Percentiles rank a stretch among this genome's conserved stretches.
Evolutionary conservation across 2,329 filamentous ascomycete genomes (phyloP).

Genomic region (Tolypocladium sp.): DNA sequence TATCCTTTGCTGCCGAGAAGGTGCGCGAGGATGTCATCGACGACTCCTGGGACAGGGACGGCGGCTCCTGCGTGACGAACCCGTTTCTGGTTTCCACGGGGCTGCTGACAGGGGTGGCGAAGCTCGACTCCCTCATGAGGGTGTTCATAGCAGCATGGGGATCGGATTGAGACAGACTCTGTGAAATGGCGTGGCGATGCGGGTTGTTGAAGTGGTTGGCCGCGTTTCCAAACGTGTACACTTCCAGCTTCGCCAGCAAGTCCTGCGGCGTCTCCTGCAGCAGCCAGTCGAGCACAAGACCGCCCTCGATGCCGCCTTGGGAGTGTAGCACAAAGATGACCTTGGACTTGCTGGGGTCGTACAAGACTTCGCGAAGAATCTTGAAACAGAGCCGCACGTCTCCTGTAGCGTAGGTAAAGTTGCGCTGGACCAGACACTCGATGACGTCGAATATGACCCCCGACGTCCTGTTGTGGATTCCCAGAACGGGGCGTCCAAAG

Average conservation of each 20-base stretch:
- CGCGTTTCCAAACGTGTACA: constrained; percentile 71
- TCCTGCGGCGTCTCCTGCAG: constrained; percentile 61
- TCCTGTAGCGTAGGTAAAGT: constrained; percentile 60
- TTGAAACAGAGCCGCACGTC: constrained; percentile 57
- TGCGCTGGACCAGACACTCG: constrained; percentile 69
- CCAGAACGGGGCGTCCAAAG: constrained; percentile 61
- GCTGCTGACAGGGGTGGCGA: constrained; percentile 12
- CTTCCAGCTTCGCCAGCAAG: constrained; percentile 58
- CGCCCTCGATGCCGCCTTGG: constrained; percentile 67
- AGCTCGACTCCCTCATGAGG: constrained; percentile 25
- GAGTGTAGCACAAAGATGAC: constrained; percentile 69
- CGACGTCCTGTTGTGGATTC: constrained; percentile 67
- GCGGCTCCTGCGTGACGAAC: constrained; percentile 5
- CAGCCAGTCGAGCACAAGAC: constrained; percentile 68
- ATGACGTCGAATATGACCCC: constrained; percentile 70
- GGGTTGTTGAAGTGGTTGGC: constrained; percentile 80
- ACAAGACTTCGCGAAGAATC: constrained; percentile 53
- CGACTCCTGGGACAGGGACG: constrained; percentile 11
- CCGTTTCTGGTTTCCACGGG: constrained; percentile 11
- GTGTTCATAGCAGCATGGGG: constrained; percentile 25
- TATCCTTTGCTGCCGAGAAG: constrained; percentile 28
- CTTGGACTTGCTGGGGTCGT: constrained; percentile 53
- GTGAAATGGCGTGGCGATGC: constrained; percentile 38
- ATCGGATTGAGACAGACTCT: constrained; percentile 23
- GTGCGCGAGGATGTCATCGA: constrained; percentile 25